Conservation (phyloP, 2,329 filamentous ascomycete species). For the Arthrobotrys entomopaga region DNA sequence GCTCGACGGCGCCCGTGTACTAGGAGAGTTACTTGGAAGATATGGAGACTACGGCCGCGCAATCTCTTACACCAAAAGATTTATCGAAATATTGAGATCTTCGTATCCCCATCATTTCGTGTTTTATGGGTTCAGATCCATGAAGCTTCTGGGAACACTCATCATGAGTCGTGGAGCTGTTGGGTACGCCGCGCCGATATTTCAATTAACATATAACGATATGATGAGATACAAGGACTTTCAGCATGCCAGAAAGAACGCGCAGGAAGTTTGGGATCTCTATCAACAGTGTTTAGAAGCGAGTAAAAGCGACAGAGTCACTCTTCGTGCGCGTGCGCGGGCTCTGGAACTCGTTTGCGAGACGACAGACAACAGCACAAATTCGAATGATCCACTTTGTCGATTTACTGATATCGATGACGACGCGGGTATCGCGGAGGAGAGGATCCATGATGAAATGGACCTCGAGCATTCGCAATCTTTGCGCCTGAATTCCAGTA, state of each 20-base stretch:
- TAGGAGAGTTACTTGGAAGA: not conserved
- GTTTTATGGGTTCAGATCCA: not conserved
- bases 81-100: not conserved
- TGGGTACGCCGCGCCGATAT: not conserved
- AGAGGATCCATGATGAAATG: not conserved
- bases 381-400: not conserved
- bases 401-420: not conserved
- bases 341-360: no score
- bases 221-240: not conserved
- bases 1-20: not conserved
- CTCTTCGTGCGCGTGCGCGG: no score
- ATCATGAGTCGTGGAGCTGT: not conserved
- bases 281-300: not conserved
- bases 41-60: not conserved
- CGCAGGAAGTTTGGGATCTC: not conserved
- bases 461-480: no score
- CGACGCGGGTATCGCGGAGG: not conserved
- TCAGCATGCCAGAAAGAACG: not conserved
- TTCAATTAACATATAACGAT: not conserved
- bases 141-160: not conserved
- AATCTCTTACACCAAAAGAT: not conserved
- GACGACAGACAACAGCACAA: not conserved
- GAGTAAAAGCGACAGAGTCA: not conserved
- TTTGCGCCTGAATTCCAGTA: not conserved
- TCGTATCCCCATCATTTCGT: not conserved